These are phyloP conservation scores for Gastroboletus turbinatus DNA, from an alignment of 1,284 basidiomycete species.

Conservation along the genomic window DNA sequence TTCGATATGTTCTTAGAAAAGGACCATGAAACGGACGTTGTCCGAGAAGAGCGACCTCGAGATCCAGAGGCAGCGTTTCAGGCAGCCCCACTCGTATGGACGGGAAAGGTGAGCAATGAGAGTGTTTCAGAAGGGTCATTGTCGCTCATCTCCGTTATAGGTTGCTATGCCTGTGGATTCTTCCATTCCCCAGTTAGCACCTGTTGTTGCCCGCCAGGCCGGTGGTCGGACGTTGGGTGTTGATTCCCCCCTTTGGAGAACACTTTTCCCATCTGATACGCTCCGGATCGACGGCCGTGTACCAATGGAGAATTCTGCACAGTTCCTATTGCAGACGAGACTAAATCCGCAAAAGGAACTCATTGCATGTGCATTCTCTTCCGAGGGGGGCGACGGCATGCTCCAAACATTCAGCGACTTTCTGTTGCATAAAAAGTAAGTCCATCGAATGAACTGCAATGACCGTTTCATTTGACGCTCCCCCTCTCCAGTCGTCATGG, in stretches of 20 bases:
- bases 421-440: constrained; percentile 75
- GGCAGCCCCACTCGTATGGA: constrained; percentile 60
- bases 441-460: constrained; percentile 15
- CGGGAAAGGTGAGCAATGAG: constrained; percentile 56
- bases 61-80: constrained; percentile 48
- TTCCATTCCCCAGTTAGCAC: constrained; percentile 59
- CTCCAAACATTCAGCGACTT: constrained; percentile 70
- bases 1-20: constrained; percentile 81
- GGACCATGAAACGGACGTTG: constrained; percentile 40
- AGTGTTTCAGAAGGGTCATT: neutral
- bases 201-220: constrained; percentile 69
- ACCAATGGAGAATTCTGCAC: constrained; percentile 65
- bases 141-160: constrained; percentile 40
- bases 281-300: constrained; percentile 82
- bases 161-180: constrained; percentile 77
- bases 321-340: constrained; percentile 75
- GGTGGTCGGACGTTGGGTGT: constrained; percentile 58
- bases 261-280: constrained; percentile 65
- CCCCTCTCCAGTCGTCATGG: constrained; percentile 71
- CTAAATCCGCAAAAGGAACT: constrained; percentile 80
- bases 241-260: constrained; percentile 65
- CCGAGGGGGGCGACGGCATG: constrained; percentile 45
- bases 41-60: constrained; percentile 18
- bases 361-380: constrained; percentile 70
- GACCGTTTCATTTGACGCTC: constrained; percentile 8